Evolutionary conservation across 768 basidiomycete genomes (phyloP), one percentile per base, ranked within the genome.

Genomic region (Phylloporus arenicola): DNA sequence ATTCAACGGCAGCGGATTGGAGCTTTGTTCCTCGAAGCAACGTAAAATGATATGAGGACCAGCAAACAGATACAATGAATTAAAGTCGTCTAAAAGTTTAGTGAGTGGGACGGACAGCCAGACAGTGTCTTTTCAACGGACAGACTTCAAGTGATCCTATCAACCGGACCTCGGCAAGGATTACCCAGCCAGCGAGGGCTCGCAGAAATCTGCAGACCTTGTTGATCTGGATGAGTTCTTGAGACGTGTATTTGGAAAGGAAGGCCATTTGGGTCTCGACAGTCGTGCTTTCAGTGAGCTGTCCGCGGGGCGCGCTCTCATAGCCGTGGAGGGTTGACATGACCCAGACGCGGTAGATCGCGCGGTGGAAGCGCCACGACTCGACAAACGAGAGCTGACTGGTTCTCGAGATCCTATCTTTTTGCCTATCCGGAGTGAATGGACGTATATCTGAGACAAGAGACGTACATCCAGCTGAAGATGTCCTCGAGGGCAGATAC

Each of bases 401-500:
- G 3, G 39, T 41, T 22, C 43, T 55, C 20, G 38, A 46, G 0
- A 45, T 48, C 34, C 37, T 41, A 35, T 56, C 60, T 42, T 51
- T 62, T 38, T 53, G 12, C 11, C 60, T 56, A 40, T 19, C 17
- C 22, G 4, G 27, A 37, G 37, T 51, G 16, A 48, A 37, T 47
- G 27, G 27, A 17, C 7, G n/a, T 24, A 20, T 10, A 24, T 10
- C 13, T 30, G 29, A 14, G 3, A 10, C 11, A 16, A 27, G 30
- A 33, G n/a, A 45, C 44, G 44, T 19, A 55, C 58, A 44, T 54
- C 53, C 42, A 58, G 9, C 53, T 58, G n/a, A 55, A 58, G 14
- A 61, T 19, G 37, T 61, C 48, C 17, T 61, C 59, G 30, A 61
- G 31, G 5, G 45, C 35, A 20, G 49, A 52, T 8, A 57, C 56